phyloP scores from a whole-genome alignment of 177 flowering plant species.

The Tripterygium wilfordii region DNA sequence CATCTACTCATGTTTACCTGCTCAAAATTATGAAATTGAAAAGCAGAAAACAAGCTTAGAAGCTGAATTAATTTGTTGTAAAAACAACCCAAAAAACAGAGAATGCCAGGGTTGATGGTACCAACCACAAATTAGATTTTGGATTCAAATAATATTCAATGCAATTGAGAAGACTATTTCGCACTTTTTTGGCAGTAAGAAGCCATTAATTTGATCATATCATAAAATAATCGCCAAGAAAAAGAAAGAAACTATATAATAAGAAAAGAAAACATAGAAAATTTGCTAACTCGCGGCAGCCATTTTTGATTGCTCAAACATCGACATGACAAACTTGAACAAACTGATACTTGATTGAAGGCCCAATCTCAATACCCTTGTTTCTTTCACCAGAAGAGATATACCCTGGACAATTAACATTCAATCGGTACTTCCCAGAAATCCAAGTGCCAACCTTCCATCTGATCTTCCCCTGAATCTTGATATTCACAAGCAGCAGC shows the following conservation, averaged over 20 bases:
- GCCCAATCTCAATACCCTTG: conserved; percentile 13
- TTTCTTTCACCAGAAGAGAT: conserved; percentile 18
- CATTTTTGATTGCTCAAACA: conserved; percentile 14
- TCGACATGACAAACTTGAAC: conserved; percentile 34
- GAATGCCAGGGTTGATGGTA: too few relatives aligned
- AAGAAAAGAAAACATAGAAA: background rate
- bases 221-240: too few relatives aligned
- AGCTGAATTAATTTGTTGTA: too few relatives aligned
- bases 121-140: too few relatives aligned
- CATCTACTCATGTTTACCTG: too few relatives aligned
- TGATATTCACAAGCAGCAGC: conserved; percentile 24
- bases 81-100: too few relatives aligned
- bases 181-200: too few relatives aligned
- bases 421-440: conserved; percentile 48
- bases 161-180: too few relatives aligned
- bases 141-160: too few relatives aligned
- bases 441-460: conserved; percentile 70
- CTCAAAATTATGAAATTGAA: background rate
- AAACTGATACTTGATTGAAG: conserved; percentile 32
- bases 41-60: background rate
- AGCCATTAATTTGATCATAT: too few relatives aligned
- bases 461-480: conserved; percentile 31
- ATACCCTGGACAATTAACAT: conserved; percentile 55
- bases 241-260: too few relatives aligned
- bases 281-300: background rate